phyloP scores from a whole-genome alignment of 768 basidiomycete genomes.

The Boletus barrowsii region DNA sequence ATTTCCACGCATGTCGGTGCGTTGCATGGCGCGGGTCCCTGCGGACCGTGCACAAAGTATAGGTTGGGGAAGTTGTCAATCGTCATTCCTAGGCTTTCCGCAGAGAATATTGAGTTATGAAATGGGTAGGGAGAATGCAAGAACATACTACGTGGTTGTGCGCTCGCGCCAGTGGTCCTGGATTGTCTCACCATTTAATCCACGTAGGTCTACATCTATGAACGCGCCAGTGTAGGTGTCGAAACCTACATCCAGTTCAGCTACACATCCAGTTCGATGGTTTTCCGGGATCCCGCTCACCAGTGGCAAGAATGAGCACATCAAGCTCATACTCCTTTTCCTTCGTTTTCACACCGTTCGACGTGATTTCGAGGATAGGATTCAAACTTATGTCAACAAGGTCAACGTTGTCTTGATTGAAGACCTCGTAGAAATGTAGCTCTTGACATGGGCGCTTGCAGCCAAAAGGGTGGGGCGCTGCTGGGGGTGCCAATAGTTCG shows the following conservation, averaged over 20 bases:
- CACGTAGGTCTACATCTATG: constrained; percentile 10
- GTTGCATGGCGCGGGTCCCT: constrained; percentile 9
- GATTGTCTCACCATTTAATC: constrained; percentile 6
- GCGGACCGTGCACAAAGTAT: constrained; percentile 14
- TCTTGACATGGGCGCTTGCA: constrained; percentile 7
- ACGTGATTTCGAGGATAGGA: constrained; percentile 6
- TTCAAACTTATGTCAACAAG: constrained; percentile 1
- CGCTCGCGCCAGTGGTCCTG: constrained; percentile 16
- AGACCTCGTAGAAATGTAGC: constrained; percentile 8
- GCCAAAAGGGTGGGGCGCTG: constrained; percentile 9
- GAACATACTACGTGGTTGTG: constrained; percentile 14
- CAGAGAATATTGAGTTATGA: neutral
- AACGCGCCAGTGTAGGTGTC: constrained; percentile 3
- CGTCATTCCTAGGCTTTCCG: constrained; percentile 8
- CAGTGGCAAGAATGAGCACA: constrained; percentile 6
- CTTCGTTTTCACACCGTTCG: constrained; percentile 2
- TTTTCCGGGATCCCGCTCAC: neutral
- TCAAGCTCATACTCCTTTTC: constrained; percentile 6
- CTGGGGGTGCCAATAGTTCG: neutral
- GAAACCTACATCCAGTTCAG: neutral
- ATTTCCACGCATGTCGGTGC: constrained; percentile 12
- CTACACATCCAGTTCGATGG: too few species aligned
- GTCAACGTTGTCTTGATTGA: constrained; percentile 10
- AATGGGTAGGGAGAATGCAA: neutral
- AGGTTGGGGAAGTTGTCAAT: constrained; percentile 15